phyloP scores from a whole-genome alignment of 768 basidiomycete genomes.

The Xerocomus potaroensis region DNA sequence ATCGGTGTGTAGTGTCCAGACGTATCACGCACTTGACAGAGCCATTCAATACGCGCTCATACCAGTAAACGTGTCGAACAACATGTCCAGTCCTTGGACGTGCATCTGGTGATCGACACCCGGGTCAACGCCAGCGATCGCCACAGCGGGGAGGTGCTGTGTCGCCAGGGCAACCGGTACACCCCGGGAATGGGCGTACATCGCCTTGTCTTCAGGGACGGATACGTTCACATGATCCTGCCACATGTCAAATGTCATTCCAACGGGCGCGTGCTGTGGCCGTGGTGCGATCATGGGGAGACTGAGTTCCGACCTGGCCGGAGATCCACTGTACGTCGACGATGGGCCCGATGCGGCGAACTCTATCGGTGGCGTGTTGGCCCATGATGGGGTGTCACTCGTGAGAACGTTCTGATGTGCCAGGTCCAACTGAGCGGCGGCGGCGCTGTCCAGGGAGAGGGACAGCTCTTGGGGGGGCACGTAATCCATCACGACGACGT shows the following conservation, averaged over 20 bases:
- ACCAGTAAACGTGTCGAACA: constrained; percentile 12
- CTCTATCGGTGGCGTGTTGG: constrained; percentile 8
- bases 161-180: neutral
- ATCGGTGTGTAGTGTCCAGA: neutral
- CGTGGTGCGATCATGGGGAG: constrained; percentile 28
- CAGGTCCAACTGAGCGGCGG: neutral
- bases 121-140: constrained; percentile 7
- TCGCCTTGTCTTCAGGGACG: neutral
- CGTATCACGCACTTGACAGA: no score
- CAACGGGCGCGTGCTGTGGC: constrained; percentile 15
- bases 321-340: constrained; percentile 42
- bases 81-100: constrained; percentile 11
- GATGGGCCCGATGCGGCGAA: constrained; percentile 33
- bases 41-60: constrained; percentile 12
- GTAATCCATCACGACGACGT: constrained; percentile 26
- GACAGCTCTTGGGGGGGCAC: constrained; percentile 19
- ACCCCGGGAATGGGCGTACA: neutral
- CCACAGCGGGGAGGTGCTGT: neutral
- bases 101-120: neutral
- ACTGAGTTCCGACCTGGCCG: constrained; percentile 28
- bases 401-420: neutral
- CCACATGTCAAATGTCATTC: constrained; percentile 19
- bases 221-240: constrained; percentile 3
- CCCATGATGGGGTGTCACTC: constrained; percentile 7
- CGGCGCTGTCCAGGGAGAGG: constrained; percentile 5